Evolutionary conservation across 306 rosid species (phyloP).

Genomic region (Prunus dulcis): DNA sequence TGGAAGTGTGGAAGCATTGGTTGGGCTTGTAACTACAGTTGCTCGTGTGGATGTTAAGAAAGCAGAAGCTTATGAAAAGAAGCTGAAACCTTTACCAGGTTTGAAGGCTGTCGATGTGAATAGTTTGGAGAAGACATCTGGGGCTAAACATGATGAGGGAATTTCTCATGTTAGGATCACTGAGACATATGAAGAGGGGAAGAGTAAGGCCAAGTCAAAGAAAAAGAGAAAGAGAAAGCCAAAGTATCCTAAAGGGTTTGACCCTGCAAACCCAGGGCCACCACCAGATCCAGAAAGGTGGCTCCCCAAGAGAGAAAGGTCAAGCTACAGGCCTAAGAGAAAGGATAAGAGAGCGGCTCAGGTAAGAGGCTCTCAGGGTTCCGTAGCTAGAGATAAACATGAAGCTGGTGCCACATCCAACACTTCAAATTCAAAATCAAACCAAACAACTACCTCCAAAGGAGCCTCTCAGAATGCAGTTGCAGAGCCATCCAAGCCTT

Average conservation of each 20-base stretch:
- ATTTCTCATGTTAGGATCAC: slow-evolving; percentile 34
- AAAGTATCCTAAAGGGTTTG: slow-evolving; percentile 92
- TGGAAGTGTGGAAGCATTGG: slow-evolving; percentile 79
- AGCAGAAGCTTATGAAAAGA: slow-evolving; percentile 87
- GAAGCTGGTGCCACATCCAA: slow-evolving; percentile 51
- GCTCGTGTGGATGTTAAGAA: slow-evolving; percentile 74
- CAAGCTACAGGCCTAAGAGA: slow-evolving; percentile 91
- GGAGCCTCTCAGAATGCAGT: slow-evolving; percentile 54
- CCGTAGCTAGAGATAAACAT: slow-evolving; percentile 78
- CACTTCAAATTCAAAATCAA: slow-evolving; percentile 55
- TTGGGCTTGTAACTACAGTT: slow-evolving; percentile 78
- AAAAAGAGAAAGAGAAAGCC: slow-evolving; percentile 98
- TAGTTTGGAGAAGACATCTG: slow-evolving; percentile 78
- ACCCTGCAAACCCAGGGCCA: slow-evolving; percentile 95
- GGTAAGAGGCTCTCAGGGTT: slow-evolving; percentile 97
- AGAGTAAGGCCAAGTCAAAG: slow-evolving; percentile 76
- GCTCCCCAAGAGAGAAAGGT: slow-evolving; percentile 98
- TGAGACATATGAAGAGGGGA: slow-evolving; percentile 68
- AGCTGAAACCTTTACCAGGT: slow-evolving; percentile 79
- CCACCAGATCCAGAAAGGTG: slow-evolving; percentile 98
- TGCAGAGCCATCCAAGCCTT: slow-evolving; percentile 50
- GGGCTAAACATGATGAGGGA: slow-evolving; percentile 72
- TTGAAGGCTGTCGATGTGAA: slow-evolving; percentile 79
- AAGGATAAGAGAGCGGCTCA: slow-evolving; percentile 97
- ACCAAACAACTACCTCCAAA: slow-evolving; percentile 56